Percentiles rank a stretch among this genome's conserved stretches.
Conservation (phyloP, 1,284 basidiomycete genomes). For the Apiotrichum laibachii region DNA sequence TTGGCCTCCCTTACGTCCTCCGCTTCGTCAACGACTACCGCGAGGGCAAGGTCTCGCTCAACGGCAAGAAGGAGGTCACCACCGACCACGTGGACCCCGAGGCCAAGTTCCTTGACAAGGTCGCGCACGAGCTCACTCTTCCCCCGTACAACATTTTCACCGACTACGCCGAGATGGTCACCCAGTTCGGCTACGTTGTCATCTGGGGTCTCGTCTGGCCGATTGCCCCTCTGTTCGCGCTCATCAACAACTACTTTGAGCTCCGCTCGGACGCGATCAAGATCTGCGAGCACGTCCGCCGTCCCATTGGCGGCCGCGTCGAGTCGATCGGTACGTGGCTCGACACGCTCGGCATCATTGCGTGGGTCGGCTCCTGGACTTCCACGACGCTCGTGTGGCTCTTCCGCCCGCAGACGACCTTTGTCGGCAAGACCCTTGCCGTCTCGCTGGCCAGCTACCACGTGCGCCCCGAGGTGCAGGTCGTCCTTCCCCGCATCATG, state of each 20-base stretch:
- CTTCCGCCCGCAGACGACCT: constrained; percentile 57
- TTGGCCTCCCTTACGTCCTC: constrained; percentile 76
- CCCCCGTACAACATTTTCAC: constrained; percentile 76
- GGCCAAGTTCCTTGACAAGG: constrained; percentile 60
- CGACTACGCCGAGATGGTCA: constrained; percentile 95
- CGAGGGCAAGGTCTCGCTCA: constrained; percentile 49
- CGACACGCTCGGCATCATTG: constrained; percentile 77
- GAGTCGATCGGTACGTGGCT: constrained; percentile 96
- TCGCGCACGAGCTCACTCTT: constrained; percentile 72
- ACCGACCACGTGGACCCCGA: constrained; percentile 33
- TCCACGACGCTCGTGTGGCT: constrained; percentile 83
- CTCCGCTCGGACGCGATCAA: constrained; percentile 92
- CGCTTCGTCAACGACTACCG: constrained; percentile 62
- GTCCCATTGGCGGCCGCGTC: constrained; percentile 78
- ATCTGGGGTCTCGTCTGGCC: constrained; percentile 96
- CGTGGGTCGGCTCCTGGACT: constrained; percentile 80
- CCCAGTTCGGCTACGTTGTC: constrained; percentile 82
- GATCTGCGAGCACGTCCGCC: constrained; percentile 77
- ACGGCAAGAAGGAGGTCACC: constrained; percentile 22
- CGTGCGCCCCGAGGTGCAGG: constrained; percentile 27
- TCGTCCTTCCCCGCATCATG: constrained; percentile 53
- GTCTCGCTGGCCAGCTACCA: constrained; percentile 37
- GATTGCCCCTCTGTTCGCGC: constrained; percentile 62
- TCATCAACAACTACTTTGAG: constrained; percentile 78
- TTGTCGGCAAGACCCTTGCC: constrained; percentile 19